Percentiles rank a stretch among this genome's conserved stretches.
Conservation (phyloP, 805 yeast species). For the Candida tammaniensis region DNA sequence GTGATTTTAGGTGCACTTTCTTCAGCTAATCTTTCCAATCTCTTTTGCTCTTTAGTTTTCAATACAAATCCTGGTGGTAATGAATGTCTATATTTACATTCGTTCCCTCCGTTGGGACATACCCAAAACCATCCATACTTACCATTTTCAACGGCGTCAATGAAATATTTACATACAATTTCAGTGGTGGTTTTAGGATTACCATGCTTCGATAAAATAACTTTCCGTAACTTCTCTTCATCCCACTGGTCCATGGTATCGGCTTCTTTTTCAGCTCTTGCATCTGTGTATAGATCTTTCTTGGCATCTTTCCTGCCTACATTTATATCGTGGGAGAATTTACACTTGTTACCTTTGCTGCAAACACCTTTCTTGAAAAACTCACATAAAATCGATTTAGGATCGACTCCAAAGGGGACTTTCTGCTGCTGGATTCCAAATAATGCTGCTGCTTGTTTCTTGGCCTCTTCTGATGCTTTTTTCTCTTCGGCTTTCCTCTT, state of each 20-base stretch:
- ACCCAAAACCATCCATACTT: slow-evolving; percentile 99
- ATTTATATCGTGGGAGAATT: slow-evolving; percentile 84
- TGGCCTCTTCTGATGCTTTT: slow-evolving; percentile 88
- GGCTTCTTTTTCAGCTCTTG: slow-evolving; percentile 63
- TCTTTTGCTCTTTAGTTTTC: slow-evolving; percentile 94
- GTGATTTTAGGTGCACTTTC: slow-evolving; percentile 88
- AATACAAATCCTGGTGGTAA: slow-evolving; percentile 95
- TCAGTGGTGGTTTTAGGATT: slow-evolving; percentile 93
- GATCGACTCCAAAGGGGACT: slow-evolving; percentile 96
- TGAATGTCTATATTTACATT: slow-evolving; percentile 92
- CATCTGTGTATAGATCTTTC: slow-evolving; percentile 91
- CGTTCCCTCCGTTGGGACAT: slow-evolving; percentile 92
- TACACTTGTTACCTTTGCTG: slow-evolving; percentile 81
- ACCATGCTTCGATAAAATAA: slow-evolving; percentile 89
- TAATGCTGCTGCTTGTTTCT: slow-evolving; percentile 78
- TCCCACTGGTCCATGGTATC: slow-evolving; percentile 98
- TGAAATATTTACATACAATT: slow-evolving; percentile 87
- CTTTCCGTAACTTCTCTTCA: slow-evolving; percentile 87
- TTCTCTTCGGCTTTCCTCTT: slow-evolving; percentile 71
- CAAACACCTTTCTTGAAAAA: slow-evolving; percentile 85
- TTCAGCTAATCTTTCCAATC: slow-evolving; percentile 79
- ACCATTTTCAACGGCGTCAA: slow-evolving; percentile 95
- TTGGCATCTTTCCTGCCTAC: slow-evolving; percentile 86
- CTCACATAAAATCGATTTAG: slow-evolving; percentile 88
- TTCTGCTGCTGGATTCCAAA: slow-evolving; percentile 74